phyloP scores from a whole-genome alignment of 2,329 filamentous ascomycete genomes.

The Cladosporium cucumerinum region DNA sequence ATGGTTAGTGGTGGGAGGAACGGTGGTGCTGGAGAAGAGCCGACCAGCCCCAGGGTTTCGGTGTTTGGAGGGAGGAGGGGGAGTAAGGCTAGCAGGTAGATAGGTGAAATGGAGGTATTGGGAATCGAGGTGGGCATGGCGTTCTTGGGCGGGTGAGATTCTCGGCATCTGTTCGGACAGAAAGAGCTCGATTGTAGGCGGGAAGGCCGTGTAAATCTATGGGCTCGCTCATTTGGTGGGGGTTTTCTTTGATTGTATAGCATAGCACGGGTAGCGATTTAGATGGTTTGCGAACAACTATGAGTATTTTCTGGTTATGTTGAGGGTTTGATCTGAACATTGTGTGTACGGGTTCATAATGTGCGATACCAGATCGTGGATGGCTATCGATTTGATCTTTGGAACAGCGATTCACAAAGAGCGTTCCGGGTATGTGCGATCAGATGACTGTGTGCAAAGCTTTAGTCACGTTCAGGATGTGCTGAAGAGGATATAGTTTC shows the following conservation, averaged over 20 bases:
- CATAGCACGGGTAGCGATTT: background rate
- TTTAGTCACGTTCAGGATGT: too few relatives aligned
- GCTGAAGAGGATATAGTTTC: too few relatives aligned
- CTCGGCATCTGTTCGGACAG: background rate
- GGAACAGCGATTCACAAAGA: too few relatives aligned
- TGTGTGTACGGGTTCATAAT: background rate
- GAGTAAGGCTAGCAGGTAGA: conserved; percentile 20
- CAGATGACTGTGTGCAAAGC: too few relatives aligned
- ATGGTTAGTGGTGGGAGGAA: background rate
- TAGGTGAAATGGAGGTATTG: background rate
- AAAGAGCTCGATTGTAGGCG: background rate
- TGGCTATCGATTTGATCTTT: too few relatives aligned
- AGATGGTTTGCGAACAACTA: background rate
- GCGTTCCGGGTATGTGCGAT: too few relatives aligned
- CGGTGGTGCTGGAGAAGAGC: conserved; percentile 13
- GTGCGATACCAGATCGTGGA: too few relatives aligned
- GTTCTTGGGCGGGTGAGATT: background rate
- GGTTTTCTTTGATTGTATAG: background rate
- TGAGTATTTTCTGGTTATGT: background rate
- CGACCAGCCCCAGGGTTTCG: conserved; percentile 25
- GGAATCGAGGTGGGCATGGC: background rate
- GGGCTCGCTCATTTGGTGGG: background rate
- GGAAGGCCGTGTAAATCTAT: background rate
- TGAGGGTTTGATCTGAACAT: background rate
- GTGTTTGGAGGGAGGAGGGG: conserved; percentile 28